Evolutionary conservation across 2,329 filamentous ascomycete genomes (phyloP).

Genomic region (Seiridium unicorne): DNA sequence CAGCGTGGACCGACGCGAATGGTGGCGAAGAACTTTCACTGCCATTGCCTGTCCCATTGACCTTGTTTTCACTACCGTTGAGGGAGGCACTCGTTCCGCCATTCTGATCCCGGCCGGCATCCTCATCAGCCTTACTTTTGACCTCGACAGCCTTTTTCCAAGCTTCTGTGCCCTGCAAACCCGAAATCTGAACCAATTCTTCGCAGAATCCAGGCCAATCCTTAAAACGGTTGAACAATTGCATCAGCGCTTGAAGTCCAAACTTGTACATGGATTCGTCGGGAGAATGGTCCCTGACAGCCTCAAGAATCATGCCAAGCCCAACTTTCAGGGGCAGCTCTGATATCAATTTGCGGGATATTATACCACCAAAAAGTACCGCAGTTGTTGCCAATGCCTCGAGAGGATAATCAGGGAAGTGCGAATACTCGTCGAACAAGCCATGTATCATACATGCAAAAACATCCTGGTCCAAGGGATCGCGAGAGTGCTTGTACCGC

Average conservation of each 20-base stretch:
- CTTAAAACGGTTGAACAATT: constrained; percentile 76
- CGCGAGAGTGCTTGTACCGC: constrained; percentile 82
- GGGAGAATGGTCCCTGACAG: constrained; percentile 78
- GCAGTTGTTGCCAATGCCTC: constrained; percentile 94
- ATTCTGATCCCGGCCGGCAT: constrained; percentile 55
- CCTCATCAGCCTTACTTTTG: constrained; percentile 65
- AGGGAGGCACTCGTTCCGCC: constrained; percentile 36
- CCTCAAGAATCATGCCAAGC: constrained; percentile 97
- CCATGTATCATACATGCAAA: constrained; percentile 99
- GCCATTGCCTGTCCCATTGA: constrained; percentile 64
- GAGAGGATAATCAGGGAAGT: constrained; percentile 94
- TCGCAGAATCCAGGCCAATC: constrained; percentile 98
- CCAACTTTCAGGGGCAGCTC: constrained; percentile 89
- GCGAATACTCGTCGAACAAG: constrained; percentile 93
- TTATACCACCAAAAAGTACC: constrained; percentile 93
- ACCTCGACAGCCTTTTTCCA: constrained; percentile 81
- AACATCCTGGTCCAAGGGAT: constrained; percentile 84
- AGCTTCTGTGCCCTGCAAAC: constrained; percentile 80
- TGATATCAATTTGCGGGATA: constrained; percentile 88
- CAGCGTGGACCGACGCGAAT: constrained; percentile 77
- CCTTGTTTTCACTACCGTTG: constrained; percentile 47
- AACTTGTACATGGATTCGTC: constrained; percentile 98
- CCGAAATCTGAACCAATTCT: constrained; percentile 77
- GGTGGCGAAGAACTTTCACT: constrained; percentile 64
- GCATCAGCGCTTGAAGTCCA: constrained; percentile 89